These are phyloP conservation scores for Aspergillus tubingensis DNA, from an alignment of 2,329 filamentous ascomycete genomes.

Conservation along the genomic window DNA sequence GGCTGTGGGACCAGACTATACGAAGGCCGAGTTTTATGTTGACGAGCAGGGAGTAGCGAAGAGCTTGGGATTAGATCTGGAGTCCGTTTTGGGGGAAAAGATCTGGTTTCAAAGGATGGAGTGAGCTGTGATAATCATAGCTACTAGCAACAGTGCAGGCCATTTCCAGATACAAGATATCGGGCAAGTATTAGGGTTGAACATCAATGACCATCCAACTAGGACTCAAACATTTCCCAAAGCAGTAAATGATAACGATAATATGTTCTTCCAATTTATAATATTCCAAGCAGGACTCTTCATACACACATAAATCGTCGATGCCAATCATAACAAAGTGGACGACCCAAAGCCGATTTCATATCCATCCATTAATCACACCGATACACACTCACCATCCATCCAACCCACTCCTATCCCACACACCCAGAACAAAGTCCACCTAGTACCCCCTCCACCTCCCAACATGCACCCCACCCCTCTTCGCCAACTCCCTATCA, in stretches of 20 bases:
- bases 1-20: background rate
- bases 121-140: no score
- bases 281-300: background rate
- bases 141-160: no score
- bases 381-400: no score
- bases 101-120: constrained; percentile 17
- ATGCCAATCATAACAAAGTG: background rate
- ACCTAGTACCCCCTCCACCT: background rate
- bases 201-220: no score
- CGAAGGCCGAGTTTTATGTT: constrained; percentile 19
- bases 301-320: background rate
- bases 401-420: background rate
- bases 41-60: constrained; percentile 6
- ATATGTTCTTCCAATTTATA: no score
- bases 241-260: no score
- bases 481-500: background rate
- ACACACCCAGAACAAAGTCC: background rate
- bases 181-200: no score
- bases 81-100: constrained; percentile 17
- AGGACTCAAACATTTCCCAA: no score
- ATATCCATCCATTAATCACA: no score
- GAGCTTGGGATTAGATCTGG: constrained; percentile 18
- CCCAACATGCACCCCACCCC: background rate
- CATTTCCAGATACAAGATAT: no score
- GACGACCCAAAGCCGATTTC: no score